phyloP scores from a whole-genome alignment of 73 alveolate genomes.

The Tetrahymena borealis region DNA sequence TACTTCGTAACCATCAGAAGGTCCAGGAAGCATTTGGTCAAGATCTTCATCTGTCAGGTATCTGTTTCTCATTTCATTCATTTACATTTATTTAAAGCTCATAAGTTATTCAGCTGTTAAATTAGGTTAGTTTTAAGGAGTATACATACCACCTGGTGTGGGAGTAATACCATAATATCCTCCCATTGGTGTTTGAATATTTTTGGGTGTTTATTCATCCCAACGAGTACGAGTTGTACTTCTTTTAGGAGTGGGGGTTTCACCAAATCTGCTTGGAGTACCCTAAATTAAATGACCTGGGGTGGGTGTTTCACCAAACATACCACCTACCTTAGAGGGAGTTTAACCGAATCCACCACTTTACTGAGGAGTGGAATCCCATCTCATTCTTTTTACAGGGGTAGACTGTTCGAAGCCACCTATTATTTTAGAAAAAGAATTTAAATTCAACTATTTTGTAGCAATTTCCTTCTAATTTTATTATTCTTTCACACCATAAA shows the following conservation, averaged over 20 bases:
- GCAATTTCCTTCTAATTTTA: no score
- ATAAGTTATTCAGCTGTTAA: constrained; percentile 46
- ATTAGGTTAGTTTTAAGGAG: constrained; percentile 20
- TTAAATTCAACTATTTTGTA: background rate
- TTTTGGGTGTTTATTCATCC: constrained; percentile 31
- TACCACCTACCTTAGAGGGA: constrained; percentile 26
- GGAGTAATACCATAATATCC: constrained; percentile 42
- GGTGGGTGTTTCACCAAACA: constrained; percentile 46
- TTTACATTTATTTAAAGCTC: constrained; percentile 70
- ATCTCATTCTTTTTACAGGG: background rate
- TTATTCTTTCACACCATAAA: no score
- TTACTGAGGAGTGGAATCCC: background rate
- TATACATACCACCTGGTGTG: constrained; percentile 25
- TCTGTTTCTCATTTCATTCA: constrained; percentile 87
- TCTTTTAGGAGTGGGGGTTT: constrained; percentile 43
- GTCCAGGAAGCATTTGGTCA: constrained; percentile 21
- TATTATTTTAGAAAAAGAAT: background rate
- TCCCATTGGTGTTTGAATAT: constrained; percentile 9
- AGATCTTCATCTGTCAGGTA: constrained; percentile 93
- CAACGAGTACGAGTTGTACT: constrained; percentile 26
- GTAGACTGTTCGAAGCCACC: background rate
- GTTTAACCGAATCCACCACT: background rate
- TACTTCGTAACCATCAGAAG: constrained; percentile 41
- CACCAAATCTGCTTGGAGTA: constrained; percentile 37
- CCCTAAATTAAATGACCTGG: constrained; percentile 33